A percentile compares a stretch with the other conserved stretches of the same genome.
phyloP scores from a whole-genome alignment of 495 filamentous ascomycete species.

The Oidiodendron maius region DNA sequence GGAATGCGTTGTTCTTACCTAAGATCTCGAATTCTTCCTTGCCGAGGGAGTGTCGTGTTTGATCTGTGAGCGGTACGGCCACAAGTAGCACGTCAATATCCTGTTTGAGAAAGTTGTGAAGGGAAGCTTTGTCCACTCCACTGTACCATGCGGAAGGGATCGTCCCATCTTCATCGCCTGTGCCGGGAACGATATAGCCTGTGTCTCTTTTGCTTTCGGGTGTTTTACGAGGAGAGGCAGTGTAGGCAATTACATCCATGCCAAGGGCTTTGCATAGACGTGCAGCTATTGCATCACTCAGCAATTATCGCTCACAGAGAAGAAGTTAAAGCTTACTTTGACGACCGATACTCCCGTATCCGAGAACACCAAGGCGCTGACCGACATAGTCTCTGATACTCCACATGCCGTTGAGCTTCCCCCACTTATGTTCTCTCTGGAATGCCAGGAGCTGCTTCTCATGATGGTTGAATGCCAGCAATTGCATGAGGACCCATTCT shows the following conservation, averaged over 20 bases:
- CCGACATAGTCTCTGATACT: constrained; percentile 35
- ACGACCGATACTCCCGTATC: constrained; percentile 68
- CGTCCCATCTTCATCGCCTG: constrained; percentile 68
- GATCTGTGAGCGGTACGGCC: constrained; percentile 62
- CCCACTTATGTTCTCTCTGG: constrained; percentile 49
- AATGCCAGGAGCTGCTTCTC: constrained; percentile 35
- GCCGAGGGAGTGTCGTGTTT: constrained; percentile 58
- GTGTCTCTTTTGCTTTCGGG: constrained; percentile 52
- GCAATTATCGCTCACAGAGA: neutral
- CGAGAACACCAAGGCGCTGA: constrained; percentile 62
- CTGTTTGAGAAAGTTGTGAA: constrained; percentile 61
- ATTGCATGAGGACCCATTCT: constrained; percentile 64
- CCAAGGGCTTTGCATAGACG: constrained; percentile 65
- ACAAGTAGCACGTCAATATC: constrained; percentile 75
- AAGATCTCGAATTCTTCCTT: constrained; percentile 63
- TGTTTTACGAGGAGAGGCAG: constrained; percentile 53
- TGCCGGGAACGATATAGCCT: constrained; percentile 67
- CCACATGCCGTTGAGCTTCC: constrained; percentile 24
- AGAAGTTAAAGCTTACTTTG: constrained; percentile 27
- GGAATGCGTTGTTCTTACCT: constrained; percentile 46
- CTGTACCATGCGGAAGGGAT: constrained; percentile 71
- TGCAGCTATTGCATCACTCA: constrained; percentile 27
- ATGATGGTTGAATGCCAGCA: constrained; percentile 41
- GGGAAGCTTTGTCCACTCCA: constrained; percentile 50
- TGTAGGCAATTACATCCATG: constrained; percentile 79